Evolutionary conservation across 169 alveolate species (phyloP).

Genomic region (Perkinsus chesapeaki): DNA sequence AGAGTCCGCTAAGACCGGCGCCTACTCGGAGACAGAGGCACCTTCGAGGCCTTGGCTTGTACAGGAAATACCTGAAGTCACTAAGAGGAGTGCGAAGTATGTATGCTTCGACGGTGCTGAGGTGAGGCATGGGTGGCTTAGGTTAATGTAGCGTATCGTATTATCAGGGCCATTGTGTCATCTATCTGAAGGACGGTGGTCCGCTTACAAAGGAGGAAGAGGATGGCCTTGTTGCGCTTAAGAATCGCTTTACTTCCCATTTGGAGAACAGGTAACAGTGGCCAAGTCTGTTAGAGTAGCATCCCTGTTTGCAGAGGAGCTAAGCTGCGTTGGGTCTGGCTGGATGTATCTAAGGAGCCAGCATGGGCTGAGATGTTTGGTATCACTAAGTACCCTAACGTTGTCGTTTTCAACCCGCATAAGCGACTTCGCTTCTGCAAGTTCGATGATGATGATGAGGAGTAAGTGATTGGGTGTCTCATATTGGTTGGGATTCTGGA

Average conservation of each 20-base stretch:
- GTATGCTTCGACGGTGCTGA: neutral
- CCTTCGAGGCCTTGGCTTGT: neutral
- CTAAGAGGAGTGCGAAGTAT: neutral
- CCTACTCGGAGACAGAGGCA: neutral
- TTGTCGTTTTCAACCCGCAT: slow-evolving; percentile 63
- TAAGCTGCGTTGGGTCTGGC: slow-evolving; percentile 67
- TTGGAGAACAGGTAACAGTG: neutral
- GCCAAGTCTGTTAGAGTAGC: neutral
- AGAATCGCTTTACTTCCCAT: neutral
- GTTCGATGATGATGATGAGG: slow-evolving; percentile 40
- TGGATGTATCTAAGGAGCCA: slow-evolving; percentile 53
- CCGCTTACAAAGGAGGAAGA: neutral
- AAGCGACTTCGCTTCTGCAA: slow-evolving; percentile 57
- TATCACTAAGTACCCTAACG: slow-evolving; percentile 53
- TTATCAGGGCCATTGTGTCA: neutral
- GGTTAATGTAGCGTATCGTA: neutral
- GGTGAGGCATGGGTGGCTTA: neutral
- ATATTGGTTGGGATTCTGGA: neutral
- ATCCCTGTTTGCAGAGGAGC: slow-evolving; percentile 32
- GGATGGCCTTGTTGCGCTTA: neutral
- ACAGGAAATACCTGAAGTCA: neutral
- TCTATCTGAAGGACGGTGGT: neutral
- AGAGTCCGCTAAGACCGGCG: neutral
- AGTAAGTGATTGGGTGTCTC: neutral
- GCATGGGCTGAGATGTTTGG: slow-evolving; percentile 50